Evolutionary conservation across 306 rosid species (phyloP).

Genomic region (barrel medic (Medicago truncatula)): MtrunA17r5.0-ANR NC_053042.1:13693501-13694000

Average conservation of each 20-base stretch:
- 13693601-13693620: background rate
- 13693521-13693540: no score
- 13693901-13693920: background rate
- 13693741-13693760: background rate
- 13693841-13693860: background rate
- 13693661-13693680: background rate
- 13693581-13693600: conserved; percentile 3
- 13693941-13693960: conserved; percentile 12
- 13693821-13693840: conserved; percentile 1
- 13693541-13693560: background rate
- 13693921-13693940: background rate
- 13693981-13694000: background rate
- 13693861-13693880: background rate
- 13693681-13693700: background rate
- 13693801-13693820: conserved; percentile 2
- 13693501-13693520: no score
- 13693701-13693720: background rate
- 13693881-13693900: background rate
- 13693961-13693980: background rate
- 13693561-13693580: background rate
- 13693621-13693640: background rate
- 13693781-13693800: background rate
- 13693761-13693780: background rate
- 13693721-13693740: background rate
- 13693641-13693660: background rate